phyloP scores from a whole-genome alignment of 1,284 basidiomycete species.

The Puccinia coronata region DNA sequence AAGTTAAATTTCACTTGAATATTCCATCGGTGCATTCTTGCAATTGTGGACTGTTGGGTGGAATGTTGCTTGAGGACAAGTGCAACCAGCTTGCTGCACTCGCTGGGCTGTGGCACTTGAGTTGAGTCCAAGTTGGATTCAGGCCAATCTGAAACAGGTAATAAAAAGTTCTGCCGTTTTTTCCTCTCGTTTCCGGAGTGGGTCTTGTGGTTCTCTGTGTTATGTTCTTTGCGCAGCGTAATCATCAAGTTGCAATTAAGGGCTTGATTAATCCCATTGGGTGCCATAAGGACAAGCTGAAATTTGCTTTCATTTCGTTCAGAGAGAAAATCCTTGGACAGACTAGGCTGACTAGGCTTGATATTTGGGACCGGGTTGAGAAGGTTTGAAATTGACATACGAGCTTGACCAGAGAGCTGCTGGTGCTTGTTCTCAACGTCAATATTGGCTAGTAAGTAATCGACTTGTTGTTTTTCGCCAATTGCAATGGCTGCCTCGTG shows the following conservation, averaged over 20 bases:
- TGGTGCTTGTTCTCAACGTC: neutral
- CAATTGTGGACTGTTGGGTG: neutral
- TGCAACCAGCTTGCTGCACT: constrained; percentile 24
- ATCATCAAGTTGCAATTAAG: too few species aligned
- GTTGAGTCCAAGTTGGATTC: too few species aligned
- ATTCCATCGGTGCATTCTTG: constrained; percentile 32
- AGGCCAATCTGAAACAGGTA: neutral
- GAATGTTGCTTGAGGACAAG: neutral
- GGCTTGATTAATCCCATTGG: too few species aligned
- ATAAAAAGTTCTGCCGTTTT: neutral
- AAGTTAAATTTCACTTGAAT: constrained; percentile 15
- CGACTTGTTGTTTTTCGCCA: neutral
- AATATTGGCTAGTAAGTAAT: neutral
- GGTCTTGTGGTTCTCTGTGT: neutral
- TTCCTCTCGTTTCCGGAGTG: constrained; percentile 19
- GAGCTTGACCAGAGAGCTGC: constrained; percentile 14
- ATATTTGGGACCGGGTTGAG: constrained; percentile 25
- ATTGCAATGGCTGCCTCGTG: constrained; percentile 4
- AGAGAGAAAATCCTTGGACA: too few species aligned
- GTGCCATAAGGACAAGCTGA: too few species aligned
- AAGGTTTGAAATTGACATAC: constrained; percentile 26
- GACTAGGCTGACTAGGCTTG: too few species aligned
- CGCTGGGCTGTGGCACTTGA: neutral
- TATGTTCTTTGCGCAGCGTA: too few species aligned
- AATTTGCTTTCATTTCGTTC: too few species aligned